Base-by-base conservation (phyloP, 768 basidiomycete species). In the Pleurotus salmoneostramineus region DNA sequence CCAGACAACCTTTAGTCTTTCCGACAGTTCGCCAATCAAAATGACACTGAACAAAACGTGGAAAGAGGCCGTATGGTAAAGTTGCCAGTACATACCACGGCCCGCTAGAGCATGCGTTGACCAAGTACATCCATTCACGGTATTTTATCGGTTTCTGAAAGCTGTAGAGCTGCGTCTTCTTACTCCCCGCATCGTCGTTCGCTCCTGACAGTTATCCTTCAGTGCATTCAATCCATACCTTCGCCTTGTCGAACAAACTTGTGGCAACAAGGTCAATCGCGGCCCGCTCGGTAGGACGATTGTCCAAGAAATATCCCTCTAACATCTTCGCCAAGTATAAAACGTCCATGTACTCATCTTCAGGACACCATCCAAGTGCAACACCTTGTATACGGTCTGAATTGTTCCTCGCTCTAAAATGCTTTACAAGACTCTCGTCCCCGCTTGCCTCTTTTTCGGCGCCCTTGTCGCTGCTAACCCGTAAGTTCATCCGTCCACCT, bases 401-500 rank as follows among this genome's bases (percentile, higher is more conserved):
- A 40, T 2, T n/a, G 2, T 3, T 40, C 37, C 4, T 56, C 44
- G 2, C 21, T 43, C 34, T 45, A 43, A 1, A 10, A 51, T 58
- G 60, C 32, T 37, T 40, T 50, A 42, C 35, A 12, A 61, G 48
- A 56, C 44, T 17, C 6, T 66, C 35, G 35, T 56, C 34, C 32
- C 62, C 33, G 58, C 43, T 34, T 14, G 6, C 6, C 44, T 45
- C 44, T 17, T 45, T 4, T 7, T 17, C 17, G 44, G 44, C 12
- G 54, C 62, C 5, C 34, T 65, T 21, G 66, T 59, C 44, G 48
- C 54, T 35, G 64, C 63, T 17, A 63, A 65, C 35, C 64, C 62
- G 65, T 66, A 43, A 44, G 64, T 44, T n/a, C 14, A 33, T 34
- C n/a, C 4, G 15, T 14, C 42, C 43, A 42, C 52, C 17, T 15